Percentiles rank a stretch among this genome's conserved stretches.
These are phyloP conservation scores for Crepidotus sp. DNA, from an alignment of 1,284 basidiomycete species.

Conservation along the genomic window DNA sequence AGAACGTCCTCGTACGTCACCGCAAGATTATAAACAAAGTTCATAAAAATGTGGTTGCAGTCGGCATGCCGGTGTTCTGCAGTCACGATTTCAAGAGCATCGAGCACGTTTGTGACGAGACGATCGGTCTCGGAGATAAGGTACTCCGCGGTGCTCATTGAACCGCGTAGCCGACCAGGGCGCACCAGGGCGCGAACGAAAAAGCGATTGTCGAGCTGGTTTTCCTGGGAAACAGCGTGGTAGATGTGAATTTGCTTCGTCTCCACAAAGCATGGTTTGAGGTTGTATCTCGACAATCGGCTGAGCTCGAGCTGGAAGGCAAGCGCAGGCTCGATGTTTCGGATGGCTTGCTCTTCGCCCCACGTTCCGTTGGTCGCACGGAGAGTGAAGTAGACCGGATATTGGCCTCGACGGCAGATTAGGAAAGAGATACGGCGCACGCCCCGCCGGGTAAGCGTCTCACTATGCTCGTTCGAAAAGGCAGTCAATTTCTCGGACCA, in stretches of 20 bases:
- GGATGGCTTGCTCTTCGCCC: slow-evolving; percentile 93
- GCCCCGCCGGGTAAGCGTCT: slow-evolving; percentile 63
- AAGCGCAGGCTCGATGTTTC: slow-evolving; percentile 97
- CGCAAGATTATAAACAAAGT: slow-evolving; percentile 94
- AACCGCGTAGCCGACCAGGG: slow-evolving; percentile 86
- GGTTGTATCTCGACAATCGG: slow-evolving; percentile 94
- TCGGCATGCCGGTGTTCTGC: slow-evolving; percentile 84
- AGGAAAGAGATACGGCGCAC: slow-evolving; percentile 90
- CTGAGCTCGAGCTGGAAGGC: slow-evolving; percentile 98
- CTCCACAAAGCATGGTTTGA: slow-evolving; percentile 89
- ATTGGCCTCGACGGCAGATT: slow-evolving; percentile 85
- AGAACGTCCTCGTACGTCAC: slow-evolving; percentile 96
- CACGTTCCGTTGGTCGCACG: slow-evolving; percentile 72
- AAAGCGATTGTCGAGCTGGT: slow-evolving; percentile 95
- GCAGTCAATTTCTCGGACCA: slow-evolving; percentile 72
- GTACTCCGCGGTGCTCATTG: slow-evolving; percentile 92
- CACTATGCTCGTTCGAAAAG: slow-evolving; percentile 67
- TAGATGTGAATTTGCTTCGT: slow-evolving; percentile 97
- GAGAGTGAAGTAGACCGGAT: slow-evolving; percentile 93
- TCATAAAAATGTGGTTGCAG: slow-evolving; percentile 96
- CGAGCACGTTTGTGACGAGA: slow-evolving; percentile 88
- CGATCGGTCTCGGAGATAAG: slow-evolving; percentile 97
- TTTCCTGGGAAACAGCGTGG: slow-evolving; percentile 91
- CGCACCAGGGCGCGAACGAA: slow-evolving; percentile 96
- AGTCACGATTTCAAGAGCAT: slow-evolving; percentile 88